phyloP scores from a whole-genome alignment of 176 grass and related monocot genomes.

The Tuctoria greenei region DNA sequence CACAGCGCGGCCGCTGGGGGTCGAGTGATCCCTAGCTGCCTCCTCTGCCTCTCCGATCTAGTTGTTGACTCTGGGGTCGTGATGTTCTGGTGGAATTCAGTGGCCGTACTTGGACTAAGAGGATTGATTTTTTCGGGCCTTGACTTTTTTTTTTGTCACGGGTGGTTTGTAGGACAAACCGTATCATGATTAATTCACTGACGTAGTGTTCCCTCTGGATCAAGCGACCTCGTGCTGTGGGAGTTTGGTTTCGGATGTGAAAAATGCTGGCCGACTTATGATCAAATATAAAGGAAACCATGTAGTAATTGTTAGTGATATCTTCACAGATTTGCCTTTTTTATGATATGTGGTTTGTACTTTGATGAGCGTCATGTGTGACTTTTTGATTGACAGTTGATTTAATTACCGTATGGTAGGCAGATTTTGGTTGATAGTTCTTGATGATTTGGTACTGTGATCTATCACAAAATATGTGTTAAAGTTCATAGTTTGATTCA shows the following conservation, averaged over 20 bases:
- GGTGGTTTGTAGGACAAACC: conserved; percentile 27
- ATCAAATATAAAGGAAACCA: neutral
- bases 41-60: conserved; percentile 5
- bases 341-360: neutral
- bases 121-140: conserved; percentile 12
- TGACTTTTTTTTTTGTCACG: conserved; percentile 1
- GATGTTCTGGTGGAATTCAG: neutral
- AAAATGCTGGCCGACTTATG: conserved; percentile 13
- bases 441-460: neutral
- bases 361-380: neutral
- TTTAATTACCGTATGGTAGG: neutral
- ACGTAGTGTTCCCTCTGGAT: neutral
- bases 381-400: conserved; percentile 8
- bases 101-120: neutral
- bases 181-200: neutral
- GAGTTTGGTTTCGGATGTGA: conserved; percentile 1
- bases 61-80: conserved; percentile 7
- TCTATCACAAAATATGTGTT: neutral
- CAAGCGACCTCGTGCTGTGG: neutral
- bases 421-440: neutral
- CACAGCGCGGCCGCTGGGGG: neutral
- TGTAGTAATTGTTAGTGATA: neutral
- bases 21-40: neutral
- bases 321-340: neutral
- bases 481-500: conserved; percentile 21